phyloP scores from a whole-genome alignment of 1,139 yeast genomes.

The Geotrichum restrictum region DNA sequence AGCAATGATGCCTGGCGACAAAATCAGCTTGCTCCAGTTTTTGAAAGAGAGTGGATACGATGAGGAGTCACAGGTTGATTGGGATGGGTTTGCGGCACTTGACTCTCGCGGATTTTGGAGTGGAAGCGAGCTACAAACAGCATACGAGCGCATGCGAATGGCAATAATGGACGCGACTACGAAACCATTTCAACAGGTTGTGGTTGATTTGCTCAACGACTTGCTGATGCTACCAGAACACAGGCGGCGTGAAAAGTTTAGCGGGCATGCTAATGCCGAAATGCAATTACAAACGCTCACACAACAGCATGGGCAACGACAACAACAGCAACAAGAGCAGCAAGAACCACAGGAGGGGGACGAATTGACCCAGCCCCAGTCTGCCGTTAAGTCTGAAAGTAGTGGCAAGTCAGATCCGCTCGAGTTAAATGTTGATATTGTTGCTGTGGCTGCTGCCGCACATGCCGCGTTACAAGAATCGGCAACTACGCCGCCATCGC shows the following conservation, averaged over 20 bases:
- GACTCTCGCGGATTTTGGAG: constrained; percentile 31
- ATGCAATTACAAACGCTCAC: too few species aligned
- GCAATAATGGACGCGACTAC: constrained; percentile 1
- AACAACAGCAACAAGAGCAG: too few species aligned
- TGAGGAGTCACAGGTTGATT: constrained; percentile 53
- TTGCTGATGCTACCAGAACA: constrained; percentile 10
- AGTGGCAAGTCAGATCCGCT: background rate
- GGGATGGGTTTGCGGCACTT: constrained; percentile 54
- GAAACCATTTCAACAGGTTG: constrained; percentile 16
- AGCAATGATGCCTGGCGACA: constrained; percentile 45
- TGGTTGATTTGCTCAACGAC: constrained; percentile 15
- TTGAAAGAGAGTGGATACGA: constrained; percentile 49
- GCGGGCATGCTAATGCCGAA: too few species aligned
- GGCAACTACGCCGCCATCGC: too few species aligned
- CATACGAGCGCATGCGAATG: constrained; percentile 15
- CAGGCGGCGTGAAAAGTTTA: constrained; percentile 9
- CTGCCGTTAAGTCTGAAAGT: too few species aligned
- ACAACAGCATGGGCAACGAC: too few species aligned
- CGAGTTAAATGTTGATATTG: constrained; percentile 15
- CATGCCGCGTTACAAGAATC: constrained; percentile 11
- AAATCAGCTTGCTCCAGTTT: constrained; percentile 52
- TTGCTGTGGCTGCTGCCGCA: constrained; percentile 19
- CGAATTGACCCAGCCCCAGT: too few species aligned
- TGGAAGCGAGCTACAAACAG: constrained; percentile 19
- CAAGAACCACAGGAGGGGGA: too few species aligned